Conservation (phyloP, 495 filamentous ascomycete species). For the Penicillium lagena region DNA sequence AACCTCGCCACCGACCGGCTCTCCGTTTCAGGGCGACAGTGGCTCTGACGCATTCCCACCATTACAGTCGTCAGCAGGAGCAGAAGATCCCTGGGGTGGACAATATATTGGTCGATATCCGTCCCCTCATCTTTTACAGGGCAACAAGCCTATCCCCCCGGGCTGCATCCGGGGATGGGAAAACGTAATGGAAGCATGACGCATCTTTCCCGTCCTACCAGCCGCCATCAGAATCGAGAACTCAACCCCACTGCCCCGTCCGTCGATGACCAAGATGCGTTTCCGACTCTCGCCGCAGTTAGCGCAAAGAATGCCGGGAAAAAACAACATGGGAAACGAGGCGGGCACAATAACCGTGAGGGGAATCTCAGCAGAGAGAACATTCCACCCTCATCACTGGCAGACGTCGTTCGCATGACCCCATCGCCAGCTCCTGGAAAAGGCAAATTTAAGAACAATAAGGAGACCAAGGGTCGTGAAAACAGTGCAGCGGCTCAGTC, state of each 20-base stretch:
- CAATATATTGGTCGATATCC: slow-evolving; percentile 39
- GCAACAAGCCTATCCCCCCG: slow-evolving; percentile 20
- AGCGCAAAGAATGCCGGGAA: slow-evolving; percentile 66
- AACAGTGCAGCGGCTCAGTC: slow-evolving; percentile 73
- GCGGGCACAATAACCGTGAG: slow-evolving; percentile 60
- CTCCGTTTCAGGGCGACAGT: slow-evolving; percentile 72
- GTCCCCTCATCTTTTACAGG: slow-evolving; percentile 18
- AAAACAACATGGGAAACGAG: slow-evolving; percentile 85
- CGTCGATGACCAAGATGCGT: slow-evolving; percentile 92
- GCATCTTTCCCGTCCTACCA: slow-evolving; percentile 68
- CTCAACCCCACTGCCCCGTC: slow-evolving; percentile 62
- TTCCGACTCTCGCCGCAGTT: slow-evolving; percentile 84
- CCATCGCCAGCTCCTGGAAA: slow-evolving; percentile 62
- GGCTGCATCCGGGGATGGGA: slow-evolving; percentile 31
- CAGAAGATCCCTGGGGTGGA: slow-evolving; percentile 53
- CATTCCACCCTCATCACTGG: slow-evolving; percentile 66
- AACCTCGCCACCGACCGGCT: slow-evolving; percentile 28
- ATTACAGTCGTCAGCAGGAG: slow-evolving; percentile 43
- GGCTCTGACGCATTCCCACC: slow-evolving; percentile 78
- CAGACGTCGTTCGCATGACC: slow-evolving; percentile 91
- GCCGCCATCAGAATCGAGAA: slow-evolving; percentile 72
- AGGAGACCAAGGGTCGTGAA: slow-evolving; percentile 56
- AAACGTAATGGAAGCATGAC: slow-evolving; percentile 46
- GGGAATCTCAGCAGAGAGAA: slow-evolving; percentile 51
- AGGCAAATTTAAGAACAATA: slow-evolving; percentile 38